These are phyloP conservation scores for Aspergillus neoniger DNA, from an alignment of 2,329 filamentous ascomycete genomes.

Conservation along the genomic window DNA sequence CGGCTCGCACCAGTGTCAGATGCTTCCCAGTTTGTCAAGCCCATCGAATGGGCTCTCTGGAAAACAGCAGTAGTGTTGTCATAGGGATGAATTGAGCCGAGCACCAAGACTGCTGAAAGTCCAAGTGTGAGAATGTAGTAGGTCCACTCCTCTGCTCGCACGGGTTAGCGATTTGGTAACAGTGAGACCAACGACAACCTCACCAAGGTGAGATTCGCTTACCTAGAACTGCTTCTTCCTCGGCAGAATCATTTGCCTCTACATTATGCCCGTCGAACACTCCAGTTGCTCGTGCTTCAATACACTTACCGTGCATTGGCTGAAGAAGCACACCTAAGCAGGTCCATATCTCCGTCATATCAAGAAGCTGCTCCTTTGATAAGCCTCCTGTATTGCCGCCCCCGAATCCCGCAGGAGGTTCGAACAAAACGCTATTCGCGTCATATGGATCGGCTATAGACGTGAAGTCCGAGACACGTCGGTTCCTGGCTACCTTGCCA, in stretches of 20 bases:
- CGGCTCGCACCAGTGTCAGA: constrained; percentile 51
- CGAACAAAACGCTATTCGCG: constrained; percentile 56
- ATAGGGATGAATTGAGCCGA: constrained; percentile 47
- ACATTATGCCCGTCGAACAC: constrained; percentile 59
- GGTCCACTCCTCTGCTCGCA: constrained; percentile 59
- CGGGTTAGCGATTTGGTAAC: constrained; percentile 19
- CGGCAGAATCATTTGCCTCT: constrained; percentile 40
- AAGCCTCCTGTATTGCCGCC: constrained; percentile 59
- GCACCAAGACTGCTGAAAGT: constrained; percentile 56
- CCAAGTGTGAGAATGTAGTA: constrained; percentile 62
- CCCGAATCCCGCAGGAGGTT: constrained; percentile 60
- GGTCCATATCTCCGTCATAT: constrained; percentile 67
- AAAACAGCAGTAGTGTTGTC: constrained; percentile 48
- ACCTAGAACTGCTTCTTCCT: constrained; percentile 57
- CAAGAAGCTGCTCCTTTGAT: constrained; percentile 59
- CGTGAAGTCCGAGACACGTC: constrained; percentile 42
- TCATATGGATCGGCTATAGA: constrained; percentile 53
- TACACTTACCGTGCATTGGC: constrained; percentile 56
- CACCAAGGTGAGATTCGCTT: constrained; percentile 22
- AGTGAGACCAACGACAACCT: background rate
- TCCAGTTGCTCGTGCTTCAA: constrained; percentile 57
- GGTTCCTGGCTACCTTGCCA: constrained; percentile 52
- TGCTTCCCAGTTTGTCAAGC: constrained; percentile 60
- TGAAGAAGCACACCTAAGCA: constrained; percentile 60
- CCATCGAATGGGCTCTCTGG: constrained; percentile 53